These are phyloP conservation scores for Eucalyptus polybractea DNA, from an alignment of 345 rosid genomes.

Conservation along the genomic window DNA sequence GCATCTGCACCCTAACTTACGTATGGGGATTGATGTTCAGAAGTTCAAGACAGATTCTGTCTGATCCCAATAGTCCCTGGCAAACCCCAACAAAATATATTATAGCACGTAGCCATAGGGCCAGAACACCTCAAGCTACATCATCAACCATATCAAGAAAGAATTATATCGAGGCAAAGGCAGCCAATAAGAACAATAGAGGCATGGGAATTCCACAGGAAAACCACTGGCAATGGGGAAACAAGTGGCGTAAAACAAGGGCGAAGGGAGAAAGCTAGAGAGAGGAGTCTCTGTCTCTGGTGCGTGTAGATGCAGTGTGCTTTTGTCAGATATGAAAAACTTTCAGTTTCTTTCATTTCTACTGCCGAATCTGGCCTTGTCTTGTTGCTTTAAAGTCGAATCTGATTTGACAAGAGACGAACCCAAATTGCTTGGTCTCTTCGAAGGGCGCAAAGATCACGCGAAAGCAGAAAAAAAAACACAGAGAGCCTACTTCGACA, in stretches of 20 bases:
- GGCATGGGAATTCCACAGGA: background rate
- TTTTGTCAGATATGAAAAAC: background rate
- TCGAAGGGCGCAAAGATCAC: background rate
- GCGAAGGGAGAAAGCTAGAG: background rate
- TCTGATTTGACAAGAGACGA: background rate
- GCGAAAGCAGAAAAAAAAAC: background rate
- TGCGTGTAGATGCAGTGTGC: background rate
- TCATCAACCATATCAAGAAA: background rate
- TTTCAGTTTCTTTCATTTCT: background rate
- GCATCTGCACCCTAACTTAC: background rate
- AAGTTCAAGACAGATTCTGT: background rate
- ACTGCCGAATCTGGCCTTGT: background rate
- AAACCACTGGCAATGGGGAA: constrained; percentile 14
- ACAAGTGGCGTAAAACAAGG: constrained; percentile 10
- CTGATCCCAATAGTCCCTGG: background rate
- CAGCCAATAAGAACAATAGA: background rate
- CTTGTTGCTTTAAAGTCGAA: background rate
- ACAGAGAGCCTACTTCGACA: background rate
- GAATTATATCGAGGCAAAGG: background rate
- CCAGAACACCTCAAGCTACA: background rate
- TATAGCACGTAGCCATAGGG: background rate
- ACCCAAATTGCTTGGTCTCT: background rate
- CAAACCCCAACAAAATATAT: background rate
- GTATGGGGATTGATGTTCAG: background rate
- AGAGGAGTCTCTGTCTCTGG: background rate